Base-by-base conservation (phyloP, 352 stramenopile genomes). In the Peronospora destructor region DNA sequence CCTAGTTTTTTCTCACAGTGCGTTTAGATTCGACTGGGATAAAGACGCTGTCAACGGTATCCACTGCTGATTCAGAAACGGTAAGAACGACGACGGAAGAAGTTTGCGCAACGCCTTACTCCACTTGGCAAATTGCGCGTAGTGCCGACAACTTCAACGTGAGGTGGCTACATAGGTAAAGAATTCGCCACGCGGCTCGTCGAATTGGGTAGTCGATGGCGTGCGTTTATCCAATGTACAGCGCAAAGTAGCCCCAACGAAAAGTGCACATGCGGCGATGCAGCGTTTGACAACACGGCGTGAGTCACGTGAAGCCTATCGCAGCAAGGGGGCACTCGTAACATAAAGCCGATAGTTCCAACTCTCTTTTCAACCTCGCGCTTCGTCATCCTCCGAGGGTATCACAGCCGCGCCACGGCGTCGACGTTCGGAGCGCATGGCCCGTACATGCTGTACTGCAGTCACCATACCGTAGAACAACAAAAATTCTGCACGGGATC, bases 281-380 rank as follows among this genome's bases (percentile, higher is more conserved):
- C 40, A n/a, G 41, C 53, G 48, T 53, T 57, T 33, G 40, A 34
- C 30, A 33, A 32, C 12, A 43, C 38, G 32, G 19, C 43, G 57
- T 70, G 39, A 61, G 61, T 70, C 66, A 70, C 25, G 52, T 13
- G 29, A 32, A 47, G 61, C 55, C 61, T 70, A 64, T 70, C 61
- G 53, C 28, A 29, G 55, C 49, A 59, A 53, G 42, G 42, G 47
- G 19, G 19, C 19, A 21, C 19, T 21, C 19, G 19, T 21, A 29
- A 45, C 56, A 69, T 69, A 66, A 39, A 42, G 26, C 35, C 16
- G 37, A 25, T 33, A 25, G 34, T 7, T 29, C 36, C 41, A 26
- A 36, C 36, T 53, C 49, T 65, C 39, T 51, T 57, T 36, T 49
- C 35, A 41, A 47, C 19, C 34, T 28, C 45, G 44, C 45, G 19